Evolutionary conservation across 495 filamentous ascomycete species (phyloP).

Genomic region (Talaromyces adpressus): DNA sequence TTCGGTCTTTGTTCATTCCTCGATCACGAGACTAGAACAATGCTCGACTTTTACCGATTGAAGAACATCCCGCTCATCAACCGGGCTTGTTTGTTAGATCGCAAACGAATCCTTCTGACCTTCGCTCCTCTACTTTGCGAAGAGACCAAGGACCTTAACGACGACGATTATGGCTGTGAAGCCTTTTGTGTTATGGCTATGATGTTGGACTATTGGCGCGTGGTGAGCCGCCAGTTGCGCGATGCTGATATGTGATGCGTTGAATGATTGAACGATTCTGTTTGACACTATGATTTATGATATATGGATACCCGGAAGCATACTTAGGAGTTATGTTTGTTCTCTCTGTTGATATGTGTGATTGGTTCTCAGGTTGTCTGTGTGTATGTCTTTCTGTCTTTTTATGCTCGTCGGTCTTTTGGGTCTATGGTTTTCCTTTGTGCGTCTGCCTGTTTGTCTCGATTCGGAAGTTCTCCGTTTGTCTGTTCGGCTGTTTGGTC

Average conservation of each 20-base stretch:
- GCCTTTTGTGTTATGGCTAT: slow-evolving; percentile 24
- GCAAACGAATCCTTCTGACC: slow-evolving; percentile 23
- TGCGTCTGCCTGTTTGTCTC: neutral
- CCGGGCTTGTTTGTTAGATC: slow-evolving; percentile 13
- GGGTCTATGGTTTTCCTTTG: neutral
- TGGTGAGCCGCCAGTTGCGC: slow-evolving; percentile 25
- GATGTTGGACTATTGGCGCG: slow-evolving; percentile 29
- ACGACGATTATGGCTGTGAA: slow-evolving; percentile 25
- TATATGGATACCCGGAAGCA: slow-evolving; percentile 1
- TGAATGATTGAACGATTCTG: neutral
- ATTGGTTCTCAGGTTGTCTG: neutral
- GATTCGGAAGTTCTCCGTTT: neutral
- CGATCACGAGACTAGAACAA: slow-evolving; percentile 18
- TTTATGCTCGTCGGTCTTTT: neutral
- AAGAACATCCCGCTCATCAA: slow-evolving; percentile 12
- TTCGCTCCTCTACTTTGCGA: slow-evolving; percentile 30
- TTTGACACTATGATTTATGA: slow-evolving; percentile 6
- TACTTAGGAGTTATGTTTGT: neutral
- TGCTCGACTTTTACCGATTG: slow-evolving; percentile 14
- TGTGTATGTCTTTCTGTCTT: neutral
- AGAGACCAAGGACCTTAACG: slow-evolving; percentile 6
- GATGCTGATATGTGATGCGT: neutral
- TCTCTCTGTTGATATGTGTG: slow-evolving; percentile 1
- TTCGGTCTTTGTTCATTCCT: slow-evolving; percentile 30
- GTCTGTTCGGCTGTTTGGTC: neutral